Base-by-base conservation (phyloP, 108 stramenopile species). In the Cyclotella cryptica region DNA sequence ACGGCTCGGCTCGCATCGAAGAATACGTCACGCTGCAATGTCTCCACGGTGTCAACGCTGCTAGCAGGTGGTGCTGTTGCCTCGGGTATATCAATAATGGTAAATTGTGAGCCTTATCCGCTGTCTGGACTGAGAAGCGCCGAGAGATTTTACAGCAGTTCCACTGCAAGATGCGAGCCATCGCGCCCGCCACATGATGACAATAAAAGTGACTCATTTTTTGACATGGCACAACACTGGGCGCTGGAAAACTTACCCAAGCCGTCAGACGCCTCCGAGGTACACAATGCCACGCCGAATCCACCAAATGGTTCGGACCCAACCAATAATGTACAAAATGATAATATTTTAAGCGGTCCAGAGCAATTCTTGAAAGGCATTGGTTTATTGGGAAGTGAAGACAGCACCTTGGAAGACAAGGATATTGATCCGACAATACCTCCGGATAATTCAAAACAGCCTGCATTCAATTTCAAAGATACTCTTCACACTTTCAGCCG, bases 141-240 rank as follows among this genome's bases (percentile, higher is more conserved):
- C 1, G 10, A 13, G n/a, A 65, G 44, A 65, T 65, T 44, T 65
- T 43, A 65, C 44, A 45, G 64, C 28, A 53, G 49, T 10, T 53
- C 67, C 28, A 22, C 30, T n/a, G 18, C 67, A 2, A 47, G 10
- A n/a, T 68, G 67, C 30, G 67, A 68, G 8, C 52, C 67, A 6
- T 17, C 42, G 45, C 42, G 21, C n/a, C 24, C 5, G 1, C 22
- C 43, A 3, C 4, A 65, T 26, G 3, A 15, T 42, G 43, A 45
- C 8, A 29, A 52, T 35, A 52, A n/a, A 7, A 68, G 42, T n/a
- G 68, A 69, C 41, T 74, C 68, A 24, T 73, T 74, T 35, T 74
- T 74, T 74, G 79, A 74, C 53, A 63, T 69, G 79, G 79, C 72
- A 59, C 79, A 80, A 30, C 79, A 80, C 24, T 80, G 72, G 79